Base-by-base conservation (phyloP, 23 red algal species). In the Gracilaria domingensis region DNA sequence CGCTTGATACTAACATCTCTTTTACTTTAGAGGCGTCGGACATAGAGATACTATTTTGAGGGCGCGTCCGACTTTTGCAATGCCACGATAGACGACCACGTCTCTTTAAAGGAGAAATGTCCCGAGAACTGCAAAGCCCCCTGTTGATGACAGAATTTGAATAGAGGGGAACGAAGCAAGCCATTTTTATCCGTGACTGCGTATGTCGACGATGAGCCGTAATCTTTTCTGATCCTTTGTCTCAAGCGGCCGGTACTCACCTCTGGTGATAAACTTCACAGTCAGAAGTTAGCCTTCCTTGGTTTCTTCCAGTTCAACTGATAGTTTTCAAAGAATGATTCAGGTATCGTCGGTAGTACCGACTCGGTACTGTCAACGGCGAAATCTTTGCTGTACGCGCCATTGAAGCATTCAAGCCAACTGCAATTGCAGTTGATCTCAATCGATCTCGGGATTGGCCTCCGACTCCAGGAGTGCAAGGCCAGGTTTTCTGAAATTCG, bases 1-100 rank as follows among this genome's bases (percentile, higher is more conserved):
- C 92, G 12, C 59, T 56, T 24, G 90, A 93, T 35, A 40, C 47
- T 42, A 93, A 49, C 74, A 79, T 58, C 16, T 90, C 74, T 33
- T 45, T 78, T 23, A 81, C 86, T 4, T 55, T 30, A 23, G 47
- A 12, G 13, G 71, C 8, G 12, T 32, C 64, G 9, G 45, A 54
- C 86, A 90, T 90, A 14, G 13, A 66, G 29, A 57, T 47, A 57
- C 62, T 87, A 37, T 17, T 61, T 49, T 32, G 82, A 85, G 23
- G 39, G 55, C 60, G 81, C 13, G 20, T 44, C 29, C 55, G 23
- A 66, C 81, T 11, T 45, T 50, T 69, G n/a, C 44, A 7, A 42
- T 32, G 38, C 81, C 59, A 51, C 49, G 69, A 42, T 53, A 44
- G 28, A 34, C 40, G 35, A 18, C 64, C 24, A 25, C 42, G 45